These are phyloP conservation scores for Fusarium tuaranense DNA, from an alignment of 2,329 filamentous ascomycete genomes.

Conservation along the genomic window DNA sequence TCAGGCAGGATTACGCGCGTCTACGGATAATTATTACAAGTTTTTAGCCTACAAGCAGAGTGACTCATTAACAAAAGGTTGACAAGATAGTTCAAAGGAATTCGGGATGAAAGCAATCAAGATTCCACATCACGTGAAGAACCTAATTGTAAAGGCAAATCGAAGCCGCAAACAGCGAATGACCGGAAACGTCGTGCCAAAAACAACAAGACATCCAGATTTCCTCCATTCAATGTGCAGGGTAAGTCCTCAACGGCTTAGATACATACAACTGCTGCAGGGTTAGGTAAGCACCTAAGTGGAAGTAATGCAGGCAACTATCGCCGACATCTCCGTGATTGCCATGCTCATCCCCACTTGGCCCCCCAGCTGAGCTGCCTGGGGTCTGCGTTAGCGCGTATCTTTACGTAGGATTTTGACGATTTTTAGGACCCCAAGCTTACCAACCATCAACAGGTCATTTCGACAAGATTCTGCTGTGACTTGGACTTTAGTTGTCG, in stretches of 20 bases:
- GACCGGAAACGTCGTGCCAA: slow-evolving; percentile 1
- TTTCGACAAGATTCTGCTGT: slow-evolving; percentile 34
- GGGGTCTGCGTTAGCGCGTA: slow-evolving; percentile 16
- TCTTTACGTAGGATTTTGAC: slow-evolving; percentile 20
- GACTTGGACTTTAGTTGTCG: slow-evolving; percentile 6
- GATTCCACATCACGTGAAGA: not conserved
- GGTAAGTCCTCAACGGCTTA: not conserved
- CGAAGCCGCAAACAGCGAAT: not conserved
- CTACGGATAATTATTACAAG: not conserved
- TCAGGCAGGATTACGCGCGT: not conserved
- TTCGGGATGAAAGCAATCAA: not conserved
- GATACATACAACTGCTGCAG: not conserved
- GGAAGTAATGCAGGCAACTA: not conserved
- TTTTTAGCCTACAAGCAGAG: not conserved
- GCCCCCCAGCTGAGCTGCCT: slow-evolving; percentile 19
- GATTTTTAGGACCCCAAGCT: slow-evolving; percentile 30
- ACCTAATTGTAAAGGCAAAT: not conserved
- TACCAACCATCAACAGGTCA: slow-evolving; percentile 33
- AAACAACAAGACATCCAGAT: not conserved
- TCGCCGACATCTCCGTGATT: slow-evolving; percentile 5
- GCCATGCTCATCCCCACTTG: slow-evolving; percentile 8
- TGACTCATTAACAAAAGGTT: not conserved
- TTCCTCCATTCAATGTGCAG: not conserved
- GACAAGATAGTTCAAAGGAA: not conserved
- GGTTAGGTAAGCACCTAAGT: not conserved